Evolutionary conservation across 2,329 filamentous ascomycete genomes (phyloP).

Genomic region (Rugonectria rugulosa): DNA sequence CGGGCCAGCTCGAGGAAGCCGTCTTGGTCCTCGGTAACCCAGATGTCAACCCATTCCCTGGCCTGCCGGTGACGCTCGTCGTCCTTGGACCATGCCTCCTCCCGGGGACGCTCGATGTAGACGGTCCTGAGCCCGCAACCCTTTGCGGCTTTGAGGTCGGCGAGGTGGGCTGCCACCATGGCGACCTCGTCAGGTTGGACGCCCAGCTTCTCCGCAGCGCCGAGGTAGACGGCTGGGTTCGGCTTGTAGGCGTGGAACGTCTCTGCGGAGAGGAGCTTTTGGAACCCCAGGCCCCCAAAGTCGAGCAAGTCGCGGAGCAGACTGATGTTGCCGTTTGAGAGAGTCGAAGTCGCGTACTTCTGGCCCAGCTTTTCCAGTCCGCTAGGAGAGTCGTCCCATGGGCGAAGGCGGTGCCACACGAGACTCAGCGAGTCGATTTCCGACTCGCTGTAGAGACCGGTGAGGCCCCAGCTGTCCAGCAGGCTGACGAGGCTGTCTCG

Average conservation of each 20-base stretch:
- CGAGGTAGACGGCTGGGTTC: slow-evolving; percentile 70
- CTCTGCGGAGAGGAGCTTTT: slow-evolving; percentile 69
- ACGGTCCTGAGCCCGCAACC: slow-evolving; percentile 71
- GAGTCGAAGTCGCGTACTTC: slow-evolving; percentile 66
- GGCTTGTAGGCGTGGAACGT: slow-evolving; percentile 81
- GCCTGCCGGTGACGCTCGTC: slow-evolving; percentile 59
- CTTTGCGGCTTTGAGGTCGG: slow-evolving; percentile 73
- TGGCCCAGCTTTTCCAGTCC: slow-evolving; percentile 62
- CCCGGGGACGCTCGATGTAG: slow-evolving; percentile 73
- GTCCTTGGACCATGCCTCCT: slow-evolving; percentile 68
- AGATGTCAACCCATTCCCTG: slow-evolving; percentile 53
- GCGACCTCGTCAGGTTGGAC: slow-evolving; percentile 68
- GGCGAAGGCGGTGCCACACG: slow-evolving; percentile 75
- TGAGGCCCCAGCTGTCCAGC: slow-evolving; percentile 62
- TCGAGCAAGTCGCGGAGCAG: slow-evolving; percentile 71
- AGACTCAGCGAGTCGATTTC: slow-evolving; percentile 71
- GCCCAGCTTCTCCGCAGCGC: slow-evolving; percentile 67
- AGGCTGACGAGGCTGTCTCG: slow-evolving; percentile 66
- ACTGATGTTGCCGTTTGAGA: slow-evolving; percentile 77
- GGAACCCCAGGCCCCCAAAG: slow-evolving; percentile 68
- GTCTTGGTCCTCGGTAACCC: slow-evolving; percentile 44
- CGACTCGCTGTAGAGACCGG: slow-evolving; percentile 65
- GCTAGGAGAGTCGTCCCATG: slow-evolving; percentile 69
- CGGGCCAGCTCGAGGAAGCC: slow-evolving; percentile 44
- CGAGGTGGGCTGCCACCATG: slow-evolving; percentile 80